Evolutionary conservation across 257 asterid genomes (phyloP).

Genomic region (Nicotiana benthamiana): DNA sequence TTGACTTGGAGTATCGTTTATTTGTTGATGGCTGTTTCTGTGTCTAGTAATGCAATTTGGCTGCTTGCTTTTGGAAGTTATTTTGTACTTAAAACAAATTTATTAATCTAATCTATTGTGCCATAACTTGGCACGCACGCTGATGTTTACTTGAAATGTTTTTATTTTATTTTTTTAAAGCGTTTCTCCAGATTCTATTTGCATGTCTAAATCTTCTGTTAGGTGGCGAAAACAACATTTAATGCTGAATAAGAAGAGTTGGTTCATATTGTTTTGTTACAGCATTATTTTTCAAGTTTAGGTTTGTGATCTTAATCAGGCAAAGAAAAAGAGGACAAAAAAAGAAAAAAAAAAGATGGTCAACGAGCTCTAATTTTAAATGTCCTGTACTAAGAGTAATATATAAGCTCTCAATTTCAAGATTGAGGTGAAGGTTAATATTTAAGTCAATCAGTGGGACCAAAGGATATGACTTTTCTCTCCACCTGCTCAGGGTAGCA

Average conservation of each 20-base stretch:
- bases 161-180: neutral
- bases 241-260: neutral
- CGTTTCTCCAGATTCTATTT: neutral
- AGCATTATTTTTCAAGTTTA: neutral
- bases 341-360: neutral
- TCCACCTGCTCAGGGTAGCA: neutral
- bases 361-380: neutral
- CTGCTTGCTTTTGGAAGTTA: neutral
- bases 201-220: neutral
- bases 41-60: neutral
- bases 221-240: neutral
- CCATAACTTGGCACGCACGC: neutral
- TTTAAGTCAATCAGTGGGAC: neutral
- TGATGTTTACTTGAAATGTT: neutral
- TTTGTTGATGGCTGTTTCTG: neutral
- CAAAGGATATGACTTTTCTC: neutral
- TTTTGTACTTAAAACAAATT: neutral
- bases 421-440: neutral
- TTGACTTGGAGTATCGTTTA: neutral
- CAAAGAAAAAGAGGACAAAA: neutral
- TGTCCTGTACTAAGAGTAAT: neutral
- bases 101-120: neutral
- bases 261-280: neutral
- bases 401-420: neutral
- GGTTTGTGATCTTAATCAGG: neutral